Evolutionary conservation across 2,329 filamentous ascomycete genomes (phyloP), one percentile per base, ranked within the genome.

Genomic region (Aureobasidium leucospermi): DNA sequence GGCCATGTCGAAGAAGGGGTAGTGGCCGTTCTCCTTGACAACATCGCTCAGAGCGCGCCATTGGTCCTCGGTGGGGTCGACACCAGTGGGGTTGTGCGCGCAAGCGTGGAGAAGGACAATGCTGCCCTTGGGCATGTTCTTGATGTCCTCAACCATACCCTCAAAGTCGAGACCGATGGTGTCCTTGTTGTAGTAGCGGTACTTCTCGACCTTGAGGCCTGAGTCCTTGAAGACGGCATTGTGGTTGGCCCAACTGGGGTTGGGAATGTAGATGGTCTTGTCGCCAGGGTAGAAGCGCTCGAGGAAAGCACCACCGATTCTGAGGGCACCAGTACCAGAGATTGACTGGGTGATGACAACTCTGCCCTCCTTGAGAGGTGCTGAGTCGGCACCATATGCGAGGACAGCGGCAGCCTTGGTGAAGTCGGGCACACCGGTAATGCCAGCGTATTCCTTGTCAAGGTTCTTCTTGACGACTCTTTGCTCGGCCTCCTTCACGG

Each of bases 151-250:
- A 62, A 96, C 72, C 82, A 99, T 84, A 70, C 94, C 94, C 67
- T 95, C 90, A 71, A 96, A 97, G 82, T 99, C 94, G 65, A 99
- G 87, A 60, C 92, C 92, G 73, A 96, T 97, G 71, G 93, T 97
- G 74, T 96, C 87, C 83, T 96, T 95, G 85, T 97, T 90, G 82
- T 97, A 99, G 86, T 99, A 99, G 70, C 90, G 84, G 84, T 99
- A 99, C 79, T 92, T 90, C 79, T 92, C 86, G 63, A 97, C 91
- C 77, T 89, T 83, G 65, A 99, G 84, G 60, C 92, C 90, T 34
- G 90, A 88, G 77, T 97, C 92, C 78, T 84, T 87, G 85, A 99
- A 97, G 75, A 99, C 89, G 65, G 93, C 92, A 73, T 85, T 89
- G 82, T 99, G 94, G 84, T 99, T 97, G 69, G 93, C 94, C 94